These are phyloP conservation scores for Asterochloris erici DNA, from an alignment of 139 green algal species.

Conservation along the genomic window DNA sequence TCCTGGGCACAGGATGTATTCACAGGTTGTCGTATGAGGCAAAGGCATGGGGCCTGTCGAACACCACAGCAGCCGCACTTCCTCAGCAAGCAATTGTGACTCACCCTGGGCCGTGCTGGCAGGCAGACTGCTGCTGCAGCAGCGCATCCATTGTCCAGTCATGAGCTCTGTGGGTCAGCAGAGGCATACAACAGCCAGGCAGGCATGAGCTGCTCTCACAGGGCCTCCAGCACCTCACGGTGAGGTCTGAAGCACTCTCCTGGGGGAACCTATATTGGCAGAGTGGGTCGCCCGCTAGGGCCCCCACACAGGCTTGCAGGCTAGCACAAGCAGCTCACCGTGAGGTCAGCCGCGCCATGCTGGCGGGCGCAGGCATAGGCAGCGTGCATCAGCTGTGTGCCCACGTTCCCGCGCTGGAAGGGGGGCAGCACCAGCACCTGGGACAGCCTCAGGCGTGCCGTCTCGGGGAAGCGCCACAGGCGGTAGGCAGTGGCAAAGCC, in stretches of 20 bases:
- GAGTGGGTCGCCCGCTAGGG: background rate
- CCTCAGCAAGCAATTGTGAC: too few relatives aligned
- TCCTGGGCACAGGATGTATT: too few relatives aligned
- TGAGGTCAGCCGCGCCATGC: conserved; percentile 61
- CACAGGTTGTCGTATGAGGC: too few relatives aligned
- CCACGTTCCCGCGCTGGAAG: conserved; percentile 63
- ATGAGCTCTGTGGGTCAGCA: background rate
- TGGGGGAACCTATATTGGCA: background rate
- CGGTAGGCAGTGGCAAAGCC: conserved; percentile 75
- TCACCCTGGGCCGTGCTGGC: too few relatives aligned
- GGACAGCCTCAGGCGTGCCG: conserved; percentile 61
- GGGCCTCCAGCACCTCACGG: background rate
- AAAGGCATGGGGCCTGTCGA: too few relatives aligned
- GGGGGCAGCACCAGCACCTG: conserved; percentile 83
- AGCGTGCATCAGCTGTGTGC: conserved; percentile 54
- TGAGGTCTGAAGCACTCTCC: background rate
- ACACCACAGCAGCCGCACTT: too few relatives aligned
- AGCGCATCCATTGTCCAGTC: background rate
- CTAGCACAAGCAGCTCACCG: conserved; percentile 38
- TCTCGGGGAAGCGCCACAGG: conserved; percentile 78
- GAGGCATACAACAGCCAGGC: background rate
- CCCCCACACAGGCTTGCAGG: background rate
- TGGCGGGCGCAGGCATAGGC: conserved; percentile 48
- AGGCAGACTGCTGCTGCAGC: too few relatives aligned
- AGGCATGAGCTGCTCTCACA: background rate